Evolutionary conservation across 805 yeast genomes (phyloP), one percentile per base, ranked within the genome.

Genomic region (Candida ovalis): DNA sequence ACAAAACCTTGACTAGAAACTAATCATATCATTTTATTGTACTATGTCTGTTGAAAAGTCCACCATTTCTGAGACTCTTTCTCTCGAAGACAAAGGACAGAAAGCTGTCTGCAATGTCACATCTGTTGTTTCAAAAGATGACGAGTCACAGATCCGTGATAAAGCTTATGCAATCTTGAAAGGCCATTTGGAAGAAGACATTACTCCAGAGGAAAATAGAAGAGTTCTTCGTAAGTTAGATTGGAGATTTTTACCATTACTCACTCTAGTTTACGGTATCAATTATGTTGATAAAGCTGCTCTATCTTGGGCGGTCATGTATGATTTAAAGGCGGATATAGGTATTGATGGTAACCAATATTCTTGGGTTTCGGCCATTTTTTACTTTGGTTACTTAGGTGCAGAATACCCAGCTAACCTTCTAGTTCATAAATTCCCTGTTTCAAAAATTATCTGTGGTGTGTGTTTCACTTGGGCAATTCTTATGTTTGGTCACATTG

Each of bases 381-480:
- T 66, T 42, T 63, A 63, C 44, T 46, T 75, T 25, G 78, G 79
- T 21, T 78, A 77, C 56, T 56, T 79, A 50, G 66, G 65, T 6
- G 76, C 74, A 48, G 75, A 72, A 45, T 69, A 67, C 43, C 81
- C 81, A 7, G 71, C 77, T 2, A 61, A 67, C 13, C 55, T 60
- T 24, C 61, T 63, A 44, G 69, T 82, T 40, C 86, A 82, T 54
- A 72, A 67, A 39, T 69, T 70, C 36, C 84, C 86, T 1, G 63
- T 73, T 39, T 67, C 67, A 7, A 72, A 72, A 48, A 58, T 66
- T 10, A 55, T 70, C 13, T 54, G 65, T 12, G 42, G 53, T 17
- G 62, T 63, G 38, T 57, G 63, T 25, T 50, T 68, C 37, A 36
- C 57, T 18, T 72, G 76, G 75, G 72, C 70, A 33, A 52, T 61